A percentile compares a stretch with the other conserved stretches of the same genome.
Conservation (phyloP, 2,329 filamentous ascomycete species). For the Claviceps quebecensis region DNA sequence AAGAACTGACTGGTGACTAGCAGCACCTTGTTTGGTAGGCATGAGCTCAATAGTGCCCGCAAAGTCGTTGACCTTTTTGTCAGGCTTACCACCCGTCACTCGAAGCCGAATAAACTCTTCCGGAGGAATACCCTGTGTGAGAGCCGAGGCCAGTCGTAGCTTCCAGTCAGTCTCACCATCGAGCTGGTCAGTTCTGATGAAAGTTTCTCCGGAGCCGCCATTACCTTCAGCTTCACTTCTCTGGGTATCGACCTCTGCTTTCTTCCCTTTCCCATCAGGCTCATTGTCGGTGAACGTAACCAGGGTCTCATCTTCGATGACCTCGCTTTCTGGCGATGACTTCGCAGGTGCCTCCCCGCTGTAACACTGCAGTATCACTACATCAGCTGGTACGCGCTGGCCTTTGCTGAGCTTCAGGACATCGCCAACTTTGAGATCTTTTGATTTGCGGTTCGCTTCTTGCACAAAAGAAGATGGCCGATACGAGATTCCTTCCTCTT, state of each 20-base stretch:
- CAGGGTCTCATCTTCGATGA: constrained; percentile 25
- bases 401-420: constrained; percentile 88
- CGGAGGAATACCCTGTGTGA: constrained; percentile 66
- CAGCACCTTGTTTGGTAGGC: constrained; percentile 36
- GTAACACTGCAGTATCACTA: constrained; percentile 79
- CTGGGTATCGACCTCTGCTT: constrained; percentile 15
- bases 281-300: constrained; percentile 27
- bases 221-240: constrained; percentile 20
- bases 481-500: constrained; percentile 33
- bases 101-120: constrained; percentile 56
- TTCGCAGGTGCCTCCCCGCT: constrained; percentile 35
- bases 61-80: constrained; percentile 91
- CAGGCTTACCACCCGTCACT: constrained; percentile 77
- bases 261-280: constrained; percentile 20
- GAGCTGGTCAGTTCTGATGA: constrained; percentile 92
- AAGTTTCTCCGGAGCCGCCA: constrained; percentile 63
- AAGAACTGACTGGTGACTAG: constrained; percentile 24
- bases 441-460: constrained; percentile 68
- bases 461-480: constrained; percentile 36
- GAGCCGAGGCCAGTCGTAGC: constrained; percentile 68
- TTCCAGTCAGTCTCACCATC: constrained; percentile 99
- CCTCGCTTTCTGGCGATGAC: constrained; percentile 16
- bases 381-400: constrained; percentile 85
- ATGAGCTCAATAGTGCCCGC: constrained; percentile 72
- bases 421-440: constrained; percentile 85